Conservation (phyloP, 208 protist genomes). For the Trichomonas gallinae region DNA sequence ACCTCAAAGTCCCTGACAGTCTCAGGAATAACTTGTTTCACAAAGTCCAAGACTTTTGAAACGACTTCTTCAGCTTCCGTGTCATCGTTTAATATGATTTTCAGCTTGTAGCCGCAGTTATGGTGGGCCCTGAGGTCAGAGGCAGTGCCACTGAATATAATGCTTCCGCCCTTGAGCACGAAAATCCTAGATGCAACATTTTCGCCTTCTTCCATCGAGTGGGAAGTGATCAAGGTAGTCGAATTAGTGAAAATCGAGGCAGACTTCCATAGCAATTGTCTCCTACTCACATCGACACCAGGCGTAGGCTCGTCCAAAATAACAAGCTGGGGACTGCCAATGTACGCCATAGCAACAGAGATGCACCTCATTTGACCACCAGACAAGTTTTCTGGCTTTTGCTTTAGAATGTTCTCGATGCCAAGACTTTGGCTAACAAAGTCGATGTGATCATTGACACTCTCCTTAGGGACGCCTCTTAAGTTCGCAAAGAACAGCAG, state of each 20-base stretch:
- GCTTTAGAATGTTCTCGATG: neutral
- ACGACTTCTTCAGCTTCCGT: neutral
- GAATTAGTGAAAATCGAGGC: neutral
- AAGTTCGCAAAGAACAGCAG: neutral
- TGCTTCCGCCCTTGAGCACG: neutral
- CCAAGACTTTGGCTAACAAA: neutral
- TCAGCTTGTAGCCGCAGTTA: neutral
- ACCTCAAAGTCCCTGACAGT: no score
- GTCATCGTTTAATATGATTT: neutral
- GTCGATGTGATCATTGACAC: neutral
- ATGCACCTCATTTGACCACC: neutral
- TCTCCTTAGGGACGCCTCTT: neutral
- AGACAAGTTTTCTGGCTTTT: neutral
- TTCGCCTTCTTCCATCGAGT: neutral
- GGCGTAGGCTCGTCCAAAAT: slow-evolving; percentile 6
- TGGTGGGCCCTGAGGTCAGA: neutral
- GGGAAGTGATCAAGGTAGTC: neutral
- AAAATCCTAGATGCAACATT: neutral
- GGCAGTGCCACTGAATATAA: neutral
- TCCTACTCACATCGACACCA: neutral
- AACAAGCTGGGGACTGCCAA: neutral
- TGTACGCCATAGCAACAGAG: neutral
- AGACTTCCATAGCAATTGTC: neutral
- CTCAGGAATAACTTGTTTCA: neutral
- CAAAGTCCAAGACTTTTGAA: neutral